phyloP scores from a whole-genome alignment of 139 green algal genomes.

The Picochlorum sp. region DNA sequence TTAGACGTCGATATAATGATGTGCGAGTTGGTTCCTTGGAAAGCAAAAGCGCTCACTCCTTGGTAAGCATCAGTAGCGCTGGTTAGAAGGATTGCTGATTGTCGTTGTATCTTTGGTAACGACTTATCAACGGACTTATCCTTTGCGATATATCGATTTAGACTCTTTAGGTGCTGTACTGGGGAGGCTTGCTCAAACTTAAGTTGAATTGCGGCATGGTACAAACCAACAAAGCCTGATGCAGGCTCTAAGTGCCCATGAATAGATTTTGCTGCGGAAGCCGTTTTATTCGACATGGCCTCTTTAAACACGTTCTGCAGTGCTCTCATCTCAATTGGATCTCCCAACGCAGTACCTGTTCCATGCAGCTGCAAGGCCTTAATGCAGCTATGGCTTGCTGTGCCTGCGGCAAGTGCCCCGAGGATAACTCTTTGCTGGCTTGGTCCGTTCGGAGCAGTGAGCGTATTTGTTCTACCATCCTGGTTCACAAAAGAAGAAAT shows the following conservation, averaged over 20 bases:
- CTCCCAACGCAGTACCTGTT: conserved; percentile 64
- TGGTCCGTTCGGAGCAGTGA: conserved; percentile 53
- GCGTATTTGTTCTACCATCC: conserved; percentile 42
- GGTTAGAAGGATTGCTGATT: neutral
- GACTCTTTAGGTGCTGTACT: conserved; percentile 14
- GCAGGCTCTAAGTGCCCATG: conserved; percentile 38
- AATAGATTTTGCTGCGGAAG: conserved; percentile 28
- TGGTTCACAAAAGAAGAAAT: conserved; percentile 42
- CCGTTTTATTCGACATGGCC: conserved; percentile 14
- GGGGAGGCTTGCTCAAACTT: neutral
- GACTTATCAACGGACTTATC: too few relatives aligned
- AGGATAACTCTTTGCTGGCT: conserved; percentile 39
- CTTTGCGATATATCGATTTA: conserved; percentile 22
- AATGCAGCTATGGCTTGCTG: conserved; percentile 15
- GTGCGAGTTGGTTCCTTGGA: conserved; percentile 71
- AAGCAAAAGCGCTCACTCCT: conserved; percentile 74
- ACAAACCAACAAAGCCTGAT: conserved; percentile 19
- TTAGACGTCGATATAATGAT: conserved; percentile 23
- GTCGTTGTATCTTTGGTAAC: neutral
- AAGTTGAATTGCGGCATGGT: conserved; percentile 13
- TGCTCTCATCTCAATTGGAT: conserved; percentile 78
- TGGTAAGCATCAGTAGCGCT: neutral
- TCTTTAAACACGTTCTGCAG: conserved; percentile 3
- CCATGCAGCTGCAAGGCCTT: conserved; percentile 46
- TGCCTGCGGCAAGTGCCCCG: conserved; percentile 11